Conservation (phyloP, 129 eudicot genomes). For the Ambrosia artemisiifolia region DNA sequence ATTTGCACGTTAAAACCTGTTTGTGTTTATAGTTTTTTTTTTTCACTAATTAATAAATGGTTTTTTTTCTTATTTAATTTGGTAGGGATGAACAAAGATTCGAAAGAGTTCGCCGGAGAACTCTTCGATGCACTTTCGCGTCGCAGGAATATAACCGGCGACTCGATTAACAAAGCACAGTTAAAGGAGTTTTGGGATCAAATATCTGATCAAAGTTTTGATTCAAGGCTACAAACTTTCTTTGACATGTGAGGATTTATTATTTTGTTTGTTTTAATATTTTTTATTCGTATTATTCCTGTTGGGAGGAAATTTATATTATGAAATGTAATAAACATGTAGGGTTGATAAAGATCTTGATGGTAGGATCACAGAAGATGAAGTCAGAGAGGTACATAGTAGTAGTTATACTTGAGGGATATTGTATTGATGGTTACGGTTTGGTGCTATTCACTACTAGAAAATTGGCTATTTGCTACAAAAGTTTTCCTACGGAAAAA, state of each 20-base stretch:
- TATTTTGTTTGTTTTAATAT: not conserved
- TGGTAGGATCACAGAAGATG: slow-evolving; percentile 77
- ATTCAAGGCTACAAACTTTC: slow-evolving; percentile 74
- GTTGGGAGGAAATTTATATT: not conserved
- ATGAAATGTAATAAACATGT: slow-evolving; percentile 4
- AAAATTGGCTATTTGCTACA: too few relatives aligned
- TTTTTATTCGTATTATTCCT: not conserved
- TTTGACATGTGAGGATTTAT: slow-evolving; percentile 53
- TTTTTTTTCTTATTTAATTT: not conserved
- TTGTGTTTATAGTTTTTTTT: not conserved
- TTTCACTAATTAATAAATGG: not conserved
- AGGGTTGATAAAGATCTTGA: slow-evolving; percentile 94
- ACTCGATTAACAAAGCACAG: slow-evolving; percentile 44
- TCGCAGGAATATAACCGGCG: slow-evolving; percentile 49
- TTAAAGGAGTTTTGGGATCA: slow-evolving; percentile 65
- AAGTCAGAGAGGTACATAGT: slow-evolving; percentile 71
- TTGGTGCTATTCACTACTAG: too few relatives aligned
- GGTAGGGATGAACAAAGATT: slow-evolving; percentile 63
- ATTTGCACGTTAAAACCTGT: too few relatives aligned
- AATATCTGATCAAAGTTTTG: slow-evolving; percentile 68
- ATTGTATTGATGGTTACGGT: too few relatives aligned
- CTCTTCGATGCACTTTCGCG: slow-evolving; percentile 54
- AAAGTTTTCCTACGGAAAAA: too few relatives aligned
- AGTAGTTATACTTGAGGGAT: too few relatives aligned
- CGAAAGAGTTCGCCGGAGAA: slow-evolving; percentile 58